phyloP scores from a whole-genome alignment of 108 stramenopile genomes.

The Thalassiosira profunda region DNA sequence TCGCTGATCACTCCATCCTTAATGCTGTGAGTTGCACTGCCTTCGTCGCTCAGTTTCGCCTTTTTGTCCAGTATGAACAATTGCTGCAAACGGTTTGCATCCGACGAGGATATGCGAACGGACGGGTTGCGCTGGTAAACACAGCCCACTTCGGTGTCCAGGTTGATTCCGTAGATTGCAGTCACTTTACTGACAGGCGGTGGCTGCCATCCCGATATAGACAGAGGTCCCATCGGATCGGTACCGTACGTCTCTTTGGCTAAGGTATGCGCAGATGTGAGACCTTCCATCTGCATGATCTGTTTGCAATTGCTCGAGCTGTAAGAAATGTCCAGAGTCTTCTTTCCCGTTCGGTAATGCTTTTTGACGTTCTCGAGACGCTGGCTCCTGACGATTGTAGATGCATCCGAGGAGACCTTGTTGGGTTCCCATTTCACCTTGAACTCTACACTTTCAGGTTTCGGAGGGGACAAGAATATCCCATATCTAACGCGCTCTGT shows the following conservation, averaged over 20 bases:
- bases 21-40: conserved; percentile 17
- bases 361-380: not conserved
- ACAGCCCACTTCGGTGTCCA: conserved; percentile 56
- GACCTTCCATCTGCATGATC: conserved; percentile 10
- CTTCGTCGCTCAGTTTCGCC: conserved; percentile 24
- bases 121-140: conserved; percentile 52
- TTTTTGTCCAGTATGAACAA: conserved; percentile 42
- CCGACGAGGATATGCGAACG: conserved; percentile 12
- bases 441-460: not conserved
- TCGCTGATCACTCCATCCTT: conserved; percentile 55
- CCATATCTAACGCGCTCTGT: not conserved
- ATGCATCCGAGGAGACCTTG: not conserved
- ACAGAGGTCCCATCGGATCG: conserved; percentile 25
- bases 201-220: conserved; percentile 26
- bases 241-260: conserved; percentile 11
- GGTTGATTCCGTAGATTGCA: conserved; percentile 68
- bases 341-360: not conserved
- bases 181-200: conserved; percentile 65
- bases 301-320: not conserved
- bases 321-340: not conserved
- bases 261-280: not conserved
- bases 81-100: conserved; percentile 9
- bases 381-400: not conserved
- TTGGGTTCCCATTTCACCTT: conserved; percentile 16
- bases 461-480: not conserved